Conservation (phyloP, 148 eudicot species). For the Dysphania ambrosioides region DNA sequence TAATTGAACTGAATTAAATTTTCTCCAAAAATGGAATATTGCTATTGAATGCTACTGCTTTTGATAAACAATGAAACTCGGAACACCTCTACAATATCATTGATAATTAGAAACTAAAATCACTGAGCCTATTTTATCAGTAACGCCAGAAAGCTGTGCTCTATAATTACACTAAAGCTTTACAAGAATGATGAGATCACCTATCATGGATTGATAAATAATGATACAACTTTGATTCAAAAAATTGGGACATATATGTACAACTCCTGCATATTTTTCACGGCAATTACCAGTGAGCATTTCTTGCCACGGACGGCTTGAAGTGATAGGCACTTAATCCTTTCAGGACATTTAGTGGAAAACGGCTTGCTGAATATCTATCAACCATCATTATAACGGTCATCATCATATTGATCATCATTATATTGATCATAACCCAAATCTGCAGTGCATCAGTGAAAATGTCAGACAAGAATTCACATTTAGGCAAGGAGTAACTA, state of each 20-base stretch:
- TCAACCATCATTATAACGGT: too few species aligned
- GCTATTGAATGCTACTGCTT: too few species aligned
- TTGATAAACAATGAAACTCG: too few species aligned
- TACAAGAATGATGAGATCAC: slow-evolving; percentile 33
- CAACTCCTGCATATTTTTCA: slow-evolving; percentile 9
- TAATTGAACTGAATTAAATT: too few species aligned
- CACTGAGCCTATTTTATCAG: slow-evolving; percentile 21
- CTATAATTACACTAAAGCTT: slow-evolving; percentile 30
- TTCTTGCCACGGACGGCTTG: background rate
- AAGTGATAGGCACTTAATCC: background rate
- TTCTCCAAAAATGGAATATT: too few species aligned
- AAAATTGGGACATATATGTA: slow-evolving; percentile 22
- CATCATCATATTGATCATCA: slow-evolving; percentile 67
- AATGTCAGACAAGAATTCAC: background rate
- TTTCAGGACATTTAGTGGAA: background rate
- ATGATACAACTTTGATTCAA: slow-evolving; percentile 19
- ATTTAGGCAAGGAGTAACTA: background rate
- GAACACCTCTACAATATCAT: too few species aligned
- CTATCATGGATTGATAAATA: slow-evolving; percentile 20
- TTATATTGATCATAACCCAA: slow-evolving; percentile 75
- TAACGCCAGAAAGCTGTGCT: slow-evolving; percentile 17
- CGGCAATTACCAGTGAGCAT: background rate
- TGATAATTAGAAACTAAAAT: slow-evolving; percentile 15
- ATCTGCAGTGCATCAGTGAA: slow-evolving; percentile 43
- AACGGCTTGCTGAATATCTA: background rate